Conservation (phyloP, 352 stramenopile genomes). For the Phytophthora hybrid region DNA sequence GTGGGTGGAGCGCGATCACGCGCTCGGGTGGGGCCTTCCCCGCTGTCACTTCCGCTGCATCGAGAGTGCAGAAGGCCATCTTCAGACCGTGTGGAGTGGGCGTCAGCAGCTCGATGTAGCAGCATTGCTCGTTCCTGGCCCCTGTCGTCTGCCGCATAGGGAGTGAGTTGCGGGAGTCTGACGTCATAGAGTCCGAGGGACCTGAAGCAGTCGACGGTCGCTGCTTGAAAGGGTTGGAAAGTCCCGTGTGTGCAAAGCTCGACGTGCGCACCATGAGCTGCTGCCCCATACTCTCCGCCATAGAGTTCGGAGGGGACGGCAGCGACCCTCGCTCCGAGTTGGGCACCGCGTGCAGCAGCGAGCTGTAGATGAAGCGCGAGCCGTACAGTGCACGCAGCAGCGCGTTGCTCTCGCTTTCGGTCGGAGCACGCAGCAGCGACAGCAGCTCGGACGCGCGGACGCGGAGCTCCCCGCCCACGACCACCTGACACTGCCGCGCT, state of each 20-base stretch:
- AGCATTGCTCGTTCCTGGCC: slow-evolving; percentile 45
- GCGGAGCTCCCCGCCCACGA: slow-evolving; percentile 32
- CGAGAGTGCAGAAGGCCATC: slow-evolving; percentile 38
- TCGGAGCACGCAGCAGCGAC: slow-evolving; percentile 35
- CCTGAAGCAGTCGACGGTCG: not conserved
- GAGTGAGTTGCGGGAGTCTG: slow-evolving; percentile 9
- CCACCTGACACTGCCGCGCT: slow-evolving; percentile 33
- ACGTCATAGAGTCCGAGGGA: slow-evolving; percentile 14
- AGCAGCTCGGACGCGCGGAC: slow-evolving; percentile 28
- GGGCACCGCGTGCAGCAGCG: slow-evolving; percentile 38
- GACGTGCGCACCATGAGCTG: slow-evolving; percentile 38
- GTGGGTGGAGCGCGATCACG: slow-evolving; percentile 42
- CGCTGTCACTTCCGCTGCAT: slow-evolving; percentile 33
- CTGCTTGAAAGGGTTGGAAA: slow-evolving; percentile 16
- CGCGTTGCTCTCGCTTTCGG: slow-evolving; percentile 49
- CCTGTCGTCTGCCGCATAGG: not conserved
- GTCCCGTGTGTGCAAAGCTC: slow-evolving; percentile 27
- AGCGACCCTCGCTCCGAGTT: slow-evolving; percentile 21
- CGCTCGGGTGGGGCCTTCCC: slow-evolving; percentile 40
- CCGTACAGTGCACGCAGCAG: slow-evolving; percentile 37
- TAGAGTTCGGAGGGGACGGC: slow-evolving; percentile 1
- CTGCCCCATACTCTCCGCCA: slow-evolving; percentile 5
- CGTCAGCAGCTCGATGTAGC: slow-evolving; percentile 41
- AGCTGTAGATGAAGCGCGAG: slow-evolving; percentile 53
- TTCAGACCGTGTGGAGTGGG: slow-evolving; percentile 34